Percentiles rank a stretch among this genome's conserved stretches.
These are phyloP conservation scores for Naematelia encephala DNA, from an alignment of 768 basidiomycete species.

Conservation along the genomic window DNA sequence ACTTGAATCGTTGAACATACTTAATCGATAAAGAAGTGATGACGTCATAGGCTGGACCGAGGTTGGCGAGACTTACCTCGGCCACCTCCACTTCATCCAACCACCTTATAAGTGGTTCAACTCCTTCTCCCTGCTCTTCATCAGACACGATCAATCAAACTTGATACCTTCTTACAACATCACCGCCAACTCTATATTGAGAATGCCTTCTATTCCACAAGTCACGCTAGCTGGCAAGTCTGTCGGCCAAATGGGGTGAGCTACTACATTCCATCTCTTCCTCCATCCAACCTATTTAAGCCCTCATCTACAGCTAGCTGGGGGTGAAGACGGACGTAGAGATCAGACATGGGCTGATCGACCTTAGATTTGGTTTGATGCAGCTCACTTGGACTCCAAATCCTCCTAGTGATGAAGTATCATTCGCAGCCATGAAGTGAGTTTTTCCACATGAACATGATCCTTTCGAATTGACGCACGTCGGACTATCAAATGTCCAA, in stretches of 20 bases:
- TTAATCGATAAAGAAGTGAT: no score
- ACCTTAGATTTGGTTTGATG: constrained; percentile 55
- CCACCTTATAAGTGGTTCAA: no score
- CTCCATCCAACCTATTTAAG: constrained; percentile 24
- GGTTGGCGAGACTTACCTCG: no score
- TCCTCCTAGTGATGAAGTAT: constrained; percentile 59
- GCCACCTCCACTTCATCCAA: no score
- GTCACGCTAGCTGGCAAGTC: constrained; percentile 36
- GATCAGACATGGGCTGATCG: not conserved
- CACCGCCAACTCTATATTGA: no score
- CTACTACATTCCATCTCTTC: not conserved
- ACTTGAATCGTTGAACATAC: no score
- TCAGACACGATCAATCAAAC: no score
- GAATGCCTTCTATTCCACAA: constrained; percentile 10
- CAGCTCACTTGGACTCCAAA: constrained; percentile 59
- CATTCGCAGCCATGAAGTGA: constrained; percentile 62
- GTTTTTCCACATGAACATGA: constrained; percentile 29
- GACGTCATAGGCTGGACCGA: no score
- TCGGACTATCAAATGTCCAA: not conserved
- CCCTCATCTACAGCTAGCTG: no score
- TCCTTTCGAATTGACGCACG: not conserved
- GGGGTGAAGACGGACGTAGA: no score
- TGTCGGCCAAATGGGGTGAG: constrained; percentile 35
- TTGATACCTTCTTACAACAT: no score
- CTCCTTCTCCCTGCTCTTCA: no score